Percentiles rank a stretch among this genome's conserved stretches.
These are phyloP conservation scores for Leavenworthia alabamica DNA, from an alignment of 345 rosid genomes.

Conservation along the genomic window DNA sequence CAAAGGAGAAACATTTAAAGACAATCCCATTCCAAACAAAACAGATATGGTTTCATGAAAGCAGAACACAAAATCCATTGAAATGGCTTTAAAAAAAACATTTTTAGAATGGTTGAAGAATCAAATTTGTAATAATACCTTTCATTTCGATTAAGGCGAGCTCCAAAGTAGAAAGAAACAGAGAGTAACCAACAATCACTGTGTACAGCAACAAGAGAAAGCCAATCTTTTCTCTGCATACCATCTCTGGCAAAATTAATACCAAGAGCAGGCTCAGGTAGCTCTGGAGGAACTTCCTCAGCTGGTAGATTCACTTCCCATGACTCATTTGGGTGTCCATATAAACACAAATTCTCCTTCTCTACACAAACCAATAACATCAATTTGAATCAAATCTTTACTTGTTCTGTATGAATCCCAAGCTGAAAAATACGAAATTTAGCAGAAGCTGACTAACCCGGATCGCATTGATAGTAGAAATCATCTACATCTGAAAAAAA, in stretches of 20 bases:
- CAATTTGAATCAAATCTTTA: slow-evolving; percentile 18
- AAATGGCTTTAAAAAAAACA: no score
- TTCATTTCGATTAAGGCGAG: slow-evolving; percentile 82
- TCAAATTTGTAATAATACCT: no score
- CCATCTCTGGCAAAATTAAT: slow-evolving; percentile 97
- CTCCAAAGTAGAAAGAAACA: slow-evolving; percentile 92
- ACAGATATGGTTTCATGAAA: no score
- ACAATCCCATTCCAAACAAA: no score
- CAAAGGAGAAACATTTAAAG: no score
- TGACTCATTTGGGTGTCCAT: slow-evolving; percentile 81
- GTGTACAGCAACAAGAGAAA: slow-evolving; percentile 87
- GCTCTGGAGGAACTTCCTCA: slow-evolving; percentile 94
- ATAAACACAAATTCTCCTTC: slow-evolving; percentile 91
- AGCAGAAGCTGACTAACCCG: slow-evolving; percentile 79
- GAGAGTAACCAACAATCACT: slow-evolving; percentile 98
- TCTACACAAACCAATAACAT: slow-evolving; percentile 43
- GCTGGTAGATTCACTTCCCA: slow-evolving; percentile 98
- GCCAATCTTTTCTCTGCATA: slow-evolving; percentile 92
- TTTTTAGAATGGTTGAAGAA: no score
- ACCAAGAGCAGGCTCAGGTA: slow-evolving; percentile 96
- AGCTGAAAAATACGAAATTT: neutral
- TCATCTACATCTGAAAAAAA: slow-evolving; percentile 74
- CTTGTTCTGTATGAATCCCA: no score
- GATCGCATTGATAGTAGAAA: slow-evolving; percentile 87
- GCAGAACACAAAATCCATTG: no score